Base-by-base conservation (phyloP, 2,329 filamentous ascomycete species). In the Thermoascus crustaceus region DNA sequence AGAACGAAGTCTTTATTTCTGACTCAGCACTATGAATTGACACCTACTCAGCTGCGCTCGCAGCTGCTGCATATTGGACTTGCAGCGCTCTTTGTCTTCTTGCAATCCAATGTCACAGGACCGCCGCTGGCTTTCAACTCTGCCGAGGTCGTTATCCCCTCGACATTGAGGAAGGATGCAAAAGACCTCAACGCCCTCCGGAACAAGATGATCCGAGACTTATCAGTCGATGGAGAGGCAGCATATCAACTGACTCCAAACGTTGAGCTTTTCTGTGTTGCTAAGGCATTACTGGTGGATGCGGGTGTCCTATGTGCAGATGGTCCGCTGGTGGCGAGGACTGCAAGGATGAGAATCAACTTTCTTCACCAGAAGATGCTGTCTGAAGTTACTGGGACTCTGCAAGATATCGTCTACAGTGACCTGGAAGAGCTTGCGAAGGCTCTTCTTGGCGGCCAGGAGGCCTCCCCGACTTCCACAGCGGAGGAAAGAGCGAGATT, bases 41-140 rank as follows among this genome's bases (percentile, higher is more conserved):
- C 38, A 30, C 25, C 36, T 8, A 47, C 51, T 37, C 51, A 57
- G 44, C 46, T 46, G 34, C 52, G 58, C 33, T 64, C 63, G 4
- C 58, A 61, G 32, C 41, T 69, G 5, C 44, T 77, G 35, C 64
- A 75, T 29, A 65, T 82, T 21, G 84, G 78, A 7, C 64, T 85
- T 31, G 78, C 82, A 1, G 75, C 81, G 2, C 69, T 94, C 7
- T 74, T 85, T 52, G 76, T 80, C 7, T 95, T 94, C 55, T 61
- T 94, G 10, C 88, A 95, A 57, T 78, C 78, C 1, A 94, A 86
- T 54, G 83, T 93, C 35, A 94, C 88, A 3, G 88, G 88, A 0
- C 88, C 88, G 1, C 80, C 86, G 0, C 66, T 94, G n/a, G 63
- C 68, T 0, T 80, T 78, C 52, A 60, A 61, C 16, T 61, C 72